Evolutionary conservation across 257 asterid species (phyloP).

Genomic region (Verbena officinalis): DNA sequence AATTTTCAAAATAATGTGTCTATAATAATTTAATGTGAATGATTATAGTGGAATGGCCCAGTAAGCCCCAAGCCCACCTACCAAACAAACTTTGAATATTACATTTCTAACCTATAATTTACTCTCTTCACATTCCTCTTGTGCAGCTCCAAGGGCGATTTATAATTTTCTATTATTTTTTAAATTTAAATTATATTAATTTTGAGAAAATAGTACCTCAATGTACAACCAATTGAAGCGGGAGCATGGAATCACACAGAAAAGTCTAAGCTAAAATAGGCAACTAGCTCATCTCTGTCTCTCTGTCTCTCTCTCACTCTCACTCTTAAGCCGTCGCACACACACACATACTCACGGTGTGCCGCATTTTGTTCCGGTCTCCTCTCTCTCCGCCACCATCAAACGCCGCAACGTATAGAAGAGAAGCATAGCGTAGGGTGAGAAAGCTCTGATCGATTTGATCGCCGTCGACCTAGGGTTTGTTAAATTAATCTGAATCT

Average conservation of each 20-base stretch:
- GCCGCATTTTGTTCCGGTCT: conserved; percentile 8
- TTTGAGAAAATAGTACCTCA: not conserved
- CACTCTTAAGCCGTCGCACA: conserved; percentile 27
- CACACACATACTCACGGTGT: conserved; percentile 22
- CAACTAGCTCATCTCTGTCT: not conserved
- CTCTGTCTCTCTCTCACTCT: not conserved
- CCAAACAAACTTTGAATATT: too few relatives aligned
- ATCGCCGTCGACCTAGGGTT: conserved; percentile 27
- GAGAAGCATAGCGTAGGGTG: conserved; percentile 7
- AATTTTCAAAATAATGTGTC: too few relatives aligned
- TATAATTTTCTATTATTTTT: too few relatives aligned
- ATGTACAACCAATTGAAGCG: conserved; percentile 28
- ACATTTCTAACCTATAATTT: too few relatives aligned
- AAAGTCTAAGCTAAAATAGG: not conserved
- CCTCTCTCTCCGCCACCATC: conserved; percentile 3
- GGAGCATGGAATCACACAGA: not conserved
- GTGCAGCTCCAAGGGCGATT: too few relatives aligned
- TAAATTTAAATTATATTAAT: too few relatives aligned
- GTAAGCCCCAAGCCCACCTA: too few relatives aligned
- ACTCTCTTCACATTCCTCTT: too few relatives aligned
- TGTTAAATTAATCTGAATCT: not conserved
- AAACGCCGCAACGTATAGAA: conserved; percentile 7
- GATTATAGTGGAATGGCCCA: too few relatives aligned
- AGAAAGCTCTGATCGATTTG: conserved; percentile 25
- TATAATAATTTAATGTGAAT: too few relatives aligned